phyloP scores from a whole-genome alignment of 768 basidiomycete species.

The Collybiopsis confluens region DNA sequence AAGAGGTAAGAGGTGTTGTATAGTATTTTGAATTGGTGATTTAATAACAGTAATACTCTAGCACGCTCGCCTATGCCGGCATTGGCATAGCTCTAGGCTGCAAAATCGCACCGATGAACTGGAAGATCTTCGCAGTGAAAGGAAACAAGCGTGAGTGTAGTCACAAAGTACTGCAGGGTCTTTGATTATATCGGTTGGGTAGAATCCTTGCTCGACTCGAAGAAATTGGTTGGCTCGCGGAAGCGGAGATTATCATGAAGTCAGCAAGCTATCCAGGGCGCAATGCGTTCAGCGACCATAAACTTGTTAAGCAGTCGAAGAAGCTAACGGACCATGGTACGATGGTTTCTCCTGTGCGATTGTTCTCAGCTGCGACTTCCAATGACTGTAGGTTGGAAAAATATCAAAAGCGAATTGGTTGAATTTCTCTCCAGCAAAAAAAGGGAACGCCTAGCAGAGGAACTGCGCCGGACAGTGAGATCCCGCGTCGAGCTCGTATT shows the following conservation, averaged over 20 bases:
- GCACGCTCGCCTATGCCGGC: not conserved
- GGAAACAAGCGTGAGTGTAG: not conserved
- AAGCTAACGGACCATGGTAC: constrained; percentile 6
- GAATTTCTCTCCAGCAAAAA: not conserved
- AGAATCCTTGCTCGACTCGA: constrained; percentile 3
- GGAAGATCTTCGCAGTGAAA: not conserved
- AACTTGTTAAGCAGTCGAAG: constrained; percentile 2
- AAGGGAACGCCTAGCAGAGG: not conserved
- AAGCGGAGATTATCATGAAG: not conserved
- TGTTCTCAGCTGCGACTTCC: not conserved
- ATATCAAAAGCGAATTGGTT: not conserved
- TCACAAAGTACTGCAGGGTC: too few relatives aligned
- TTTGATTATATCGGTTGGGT: too few relatives aligned
- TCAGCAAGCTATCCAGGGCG: not conserved
- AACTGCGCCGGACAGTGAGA: not conserved
- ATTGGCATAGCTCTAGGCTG: not conserved
- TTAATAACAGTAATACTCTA: not conserved
- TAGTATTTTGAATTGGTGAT: not conserved
- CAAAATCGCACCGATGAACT: not conserved
- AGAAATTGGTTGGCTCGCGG: constrained; percentile 1
- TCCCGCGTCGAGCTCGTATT: not conserved
- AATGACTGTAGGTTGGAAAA: not conserved
- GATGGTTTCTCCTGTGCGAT: not conserved
- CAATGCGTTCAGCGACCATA: not conserved
- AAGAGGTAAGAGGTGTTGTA: not conserved